Base-by-base conservation (phyloP, 352 stramenopile genomes). In the Blastocystis sp. region DNA sequence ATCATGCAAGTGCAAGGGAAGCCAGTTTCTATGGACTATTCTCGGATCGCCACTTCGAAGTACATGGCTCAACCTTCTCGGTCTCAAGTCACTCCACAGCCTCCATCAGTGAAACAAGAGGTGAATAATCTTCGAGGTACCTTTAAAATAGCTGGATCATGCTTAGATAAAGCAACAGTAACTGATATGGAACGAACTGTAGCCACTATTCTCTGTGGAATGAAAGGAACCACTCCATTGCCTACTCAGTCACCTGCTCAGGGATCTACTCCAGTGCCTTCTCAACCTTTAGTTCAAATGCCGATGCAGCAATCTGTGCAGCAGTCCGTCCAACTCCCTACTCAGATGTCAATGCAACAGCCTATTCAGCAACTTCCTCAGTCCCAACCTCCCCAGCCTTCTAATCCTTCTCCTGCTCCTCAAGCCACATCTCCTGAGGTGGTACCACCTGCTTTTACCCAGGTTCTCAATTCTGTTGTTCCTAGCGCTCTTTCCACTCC, bases 191-290 rank as follows among this genome's bases (percentile, higher is more conserved):
- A 83, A 42, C 71, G 51, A 12, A 39, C 29, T 35, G 71, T 59
- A 5, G 71, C 71, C 1, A 35, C 16, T 35, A 83, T 83, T 66
- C 71, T 83, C 12, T 83, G 71, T 0, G 14, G 24, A 52, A 83
- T 83, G 71, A 57, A 59, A 27, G 14, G n/a, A 19, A 42, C 11
- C 27, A 37, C 65, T 21, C 65, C 4, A 14, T 11, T 54, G 16
- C 35, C 19, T 24, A 24, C 61, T 14, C 61, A 73, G 29, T 35
- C 24, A 39, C 24, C n/a, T 27, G 61, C 27, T 73, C 61, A 7
- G 24, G 16, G 12, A 1, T 12, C 19, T 24, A 24, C 61, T 14
- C 61, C 29, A 16, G 16, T 9, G 16, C 24, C n/a, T 27, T 14
- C 27, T 73, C 61, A 7, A 16, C n/a, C 56, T 14, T 12, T 9